Conservation (phyloP, 129 eudicot species). For the Glebionis coronaria region DNA sequence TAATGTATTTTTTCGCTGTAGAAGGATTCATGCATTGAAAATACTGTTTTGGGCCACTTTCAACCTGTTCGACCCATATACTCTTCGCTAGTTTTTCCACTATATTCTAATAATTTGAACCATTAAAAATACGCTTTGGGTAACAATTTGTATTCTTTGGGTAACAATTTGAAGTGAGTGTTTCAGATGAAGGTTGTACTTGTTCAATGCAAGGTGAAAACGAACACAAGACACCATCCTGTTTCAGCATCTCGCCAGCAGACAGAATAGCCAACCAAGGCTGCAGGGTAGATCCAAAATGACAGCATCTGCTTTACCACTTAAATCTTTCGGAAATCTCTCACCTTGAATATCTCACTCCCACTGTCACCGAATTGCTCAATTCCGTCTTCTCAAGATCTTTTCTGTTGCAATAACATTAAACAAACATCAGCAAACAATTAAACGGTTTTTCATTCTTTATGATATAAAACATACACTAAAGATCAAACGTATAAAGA, state of each 20-base stretch:
- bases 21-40: background rate
- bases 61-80: background rate
- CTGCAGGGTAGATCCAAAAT: no score
- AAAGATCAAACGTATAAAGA: constrained; percentile 84
- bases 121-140: no score
- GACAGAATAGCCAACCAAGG: no score
- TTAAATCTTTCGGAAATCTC: constrained; percentile 71
- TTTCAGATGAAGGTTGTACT: constrained; percentile 91
- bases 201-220: constrained; percentile 96
- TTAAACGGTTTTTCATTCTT: no score
- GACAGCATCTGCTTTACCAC: no score
- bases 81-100: background rate
- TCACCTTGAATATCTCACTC: constrained; percentile 90
- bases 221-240: no score
- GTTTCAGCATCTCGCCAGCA: no score
- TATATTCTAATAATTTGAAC: constrained; percentile 33
- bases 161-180: constrained; percentile 51
- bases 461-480: no score
- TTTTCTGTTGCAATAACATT: constrained; percentile 42
- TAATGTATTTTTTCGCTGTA: no score
- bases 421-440: background rate
- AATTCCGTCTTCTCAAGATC: constrained; percentile 78
- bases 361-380: constrained; percentile 70
- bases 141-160: no score
- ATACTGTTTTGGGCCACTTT: background rate